Base-by-base conservation (phyloP, 306 rosid species). In the Gynostemma pentaphyllum region DNA sequence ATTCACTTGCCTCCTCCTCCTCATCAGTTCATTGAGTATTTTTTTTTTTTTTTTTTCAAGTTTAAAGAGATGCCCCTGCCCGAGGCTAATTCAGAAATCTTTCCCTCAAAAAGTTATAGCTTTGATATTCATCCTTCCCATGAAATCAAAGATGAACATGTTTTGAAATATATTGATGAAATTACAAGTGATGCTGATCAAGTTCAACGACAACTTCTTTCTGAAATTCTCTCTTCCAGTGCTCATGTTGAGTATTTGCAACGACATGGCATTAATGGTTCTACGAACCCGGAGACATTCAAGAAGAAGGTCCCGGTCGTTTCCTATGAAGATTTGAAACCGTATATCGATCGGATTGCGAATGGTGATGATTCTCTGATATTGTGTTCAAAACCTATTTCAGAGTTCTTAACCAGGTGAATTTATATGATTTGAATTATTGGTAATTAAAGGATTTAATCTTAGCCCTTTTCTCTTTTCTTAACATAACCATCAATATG, bases 341-440 rank as follows among this genome's bases (percentile, higher is more conserved):
- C 84, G 10, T 68, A 85, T 66, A 73, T 85, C 16, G 80, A 85
- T 70, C 91, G 91, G 50, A 79, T 82, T 23, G 83, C 83, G 23
- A 62, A 68, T 65, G 91, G 91, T 16, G 91, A 81, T 66, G 54
- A 68, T 22, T 77, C 87, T 21, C 76, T 73, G 4, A 85, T 85
- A 37, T 70, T 85, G 14, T 85, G 85, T 15, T 81, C 87, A 19
- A 18, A 77, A 41, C 91, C 87, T 65, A 77, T 85, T 2, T 79
- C 91, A 1, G 87, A 85, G 68, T 85, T 85, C 66, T 76, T 85
- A 37, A 81, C 87, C 29, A 85, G 91, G 91, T 85, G 36, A 64
- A 68, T 67, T 9, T 0, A 45, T 4, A 10, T n/a, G n/a, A n/a
- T n/a, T n/a, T n/a, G n/a, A n/a, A n/a, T n/a, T n/a, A n/a, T n/a